A percentile compares a stretch with the other conserved stretches of the same genome.
Conservation (phyloP, 805 yeast species). For the Nakazawaea peltata region DNA sequence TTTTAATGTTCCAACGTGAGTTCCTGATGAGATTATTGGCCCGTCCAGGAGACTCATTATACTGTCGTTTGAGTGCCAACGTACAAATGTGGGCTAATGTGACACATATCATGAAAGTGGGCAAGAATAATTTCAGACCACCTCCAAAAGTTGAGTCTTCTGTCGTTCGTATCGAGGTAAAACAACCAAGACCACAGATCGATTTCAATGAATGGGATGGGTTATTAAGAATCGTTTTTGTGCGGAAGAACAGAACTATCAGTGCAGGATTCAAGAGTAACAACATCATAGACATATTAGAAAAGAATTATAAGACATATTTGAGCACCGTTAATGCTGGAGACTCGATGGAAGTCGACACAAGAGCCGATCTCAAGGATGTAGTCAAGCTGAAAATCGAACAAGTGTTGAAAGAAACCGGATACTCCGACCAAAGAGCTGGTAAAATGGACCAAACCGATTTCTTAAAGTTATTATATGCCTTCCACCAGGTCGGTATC, state of each 20-base stretch:
- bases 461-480: slow-evolving; percentile 75
- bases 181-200: slow-evolving; percentile 87
- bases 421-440: slow-evolving; percentile 76
- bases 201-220: slow-evolving; percentile 98
- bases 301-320: slow-evolving; percentile 78
- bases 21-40: slow-evolving; percentile 91
- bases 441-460: slow-evolving; percentile 95
- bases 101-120: slow-evolving; percentile 97
- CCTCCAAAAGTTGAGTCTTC: slow-evolving; percentile 98
- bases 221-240: slow-evolving; percentile 80
- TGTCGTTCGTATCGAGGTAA: slow-evolving; percentile 89
- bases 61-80: slow-evolving; percentile 90
- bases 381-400: slow-evolving; percentile 64
- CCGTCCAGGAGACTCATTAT: slow-evolving; percentile 91
- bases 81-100: slow-evolving; percentile 99
- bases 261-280: slow-evolving; percentile 86
- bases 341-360: slow-evolving; percentile 38
- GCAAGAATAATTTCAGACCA: slow-evolving; percentile 92
- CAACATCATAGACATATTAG: slow-evolving; percentile 73
- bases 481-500: slow-evolving; percentile 94
- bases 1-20: slow-evolving; percentile 96
- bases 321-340: slow-evolving; percentile 46
- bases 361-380: slow-evolving; percentile 29
- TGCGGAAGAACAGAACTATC: slow-evolving; percentile 87
- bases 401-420: slow-evolving; percentile 72